Evolutionary conservation across 2,329 filamentous ascomycete genomes (phyloP).

Genomic region (Thielaviopsis euricoi): DNA sequence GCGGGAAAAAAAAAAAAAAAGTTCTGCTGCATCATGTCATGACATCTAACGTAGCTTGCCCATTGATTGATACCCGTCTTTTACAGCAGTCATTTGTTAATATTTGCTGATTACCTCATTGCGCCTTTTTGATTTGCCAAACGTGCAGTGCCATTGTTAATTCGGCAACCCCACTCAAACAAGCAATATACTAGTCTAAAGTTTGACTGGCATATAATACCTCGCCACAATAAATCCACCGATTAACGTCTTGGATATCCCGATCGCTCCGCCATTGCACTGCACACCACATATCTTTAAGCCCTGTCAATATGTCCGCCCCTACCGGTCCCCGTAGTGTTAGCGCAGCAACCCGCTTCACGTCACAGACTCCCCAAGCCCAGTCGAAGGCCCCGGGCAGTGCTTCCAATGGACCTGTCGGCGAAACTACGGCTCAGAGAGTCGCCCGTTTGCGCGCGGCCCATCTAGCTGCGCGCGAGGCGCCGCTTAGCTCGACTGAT

Average conservation of each 20-base stretch:
- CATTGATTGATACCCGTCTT: background rate
- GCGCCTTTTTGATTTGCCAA: too few species aligned
- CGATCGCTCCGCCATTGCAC: background rate
- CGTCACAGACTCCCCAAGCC: conserved; percentile 41
- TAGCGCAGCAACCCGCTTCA: conserved; percentile 62
- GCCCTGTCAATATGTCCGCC: conserved; percentile 21
- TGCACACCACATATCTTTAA: background rate
- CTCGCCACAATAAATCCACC: background rate
- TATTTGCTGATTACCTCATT: background rate
- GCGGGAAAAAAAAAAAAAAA: too few species aligned
- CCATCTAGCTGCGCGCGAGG: conserved; percentile 47
- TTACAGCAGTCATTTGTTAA: background rate
- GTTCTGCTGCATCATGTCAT: conserved; percentile 4
- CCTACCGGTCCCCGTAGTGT: conserved; percentile 47
- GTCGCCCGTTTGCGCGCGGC: conserved; percentile 52
- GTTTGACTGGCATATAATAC: background rate
- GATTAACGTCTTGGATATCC: background rate
- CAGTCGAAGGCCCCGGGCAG: conserved; percentile 38
- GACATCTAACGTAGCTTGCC: background rate
- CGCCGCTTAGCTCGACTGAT: conserved; percentile 37
- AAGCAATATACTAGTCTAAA: background rate
- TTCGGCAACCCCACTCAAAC: background rate
- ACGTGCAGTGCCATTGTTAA: background rate
- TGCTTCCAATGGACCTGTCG: conserved; percentile 17
- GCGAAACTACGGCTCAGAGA: conserved; percentile 53